Conservation (phyloP, 2,329 filamentous ascomycete species). For the Lasiodiplodia hormozganensis region DNA sequence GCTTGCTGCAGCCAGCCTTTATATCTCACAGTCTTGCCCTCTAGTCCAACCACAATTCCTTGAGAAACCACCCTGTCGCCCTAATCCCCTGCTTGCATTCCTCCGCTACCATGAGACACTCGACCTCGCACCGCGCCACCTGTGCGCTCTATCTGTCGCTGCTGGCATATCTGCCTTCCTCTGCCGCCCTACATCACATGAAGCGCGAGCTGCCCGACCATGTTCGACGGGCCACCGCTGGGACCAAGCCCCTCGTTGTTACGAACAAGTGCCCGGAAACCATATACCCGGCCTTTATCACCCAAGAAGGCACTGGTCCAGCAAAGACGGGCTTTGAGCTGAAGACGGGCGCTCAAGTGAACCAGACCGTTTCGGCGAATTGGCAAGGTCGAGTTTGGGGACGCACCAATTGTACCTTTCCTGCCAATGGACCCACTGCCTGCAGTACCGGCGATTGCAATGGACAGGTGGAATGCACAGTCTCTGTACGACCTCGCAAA, state of each 20-base stretch:
- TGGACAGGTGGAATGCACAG: slow-evolving; percentile 71
- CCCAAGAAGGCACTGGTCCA: slow-evolving; percentile 74
- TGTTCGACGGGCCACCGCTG: slow-evolving; percentile 1
- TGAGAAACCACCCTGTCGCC: slow-evolving; percentile 3
- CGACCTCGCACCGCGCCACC: slow-evolving; percentile 1
- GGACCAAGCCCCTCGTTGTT: slow-evolving; percentile 64
- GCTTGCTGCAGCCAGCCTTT: slow-evolving; percentile 16
- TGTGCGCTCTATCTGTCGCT: slow-evolving; percentile 12
- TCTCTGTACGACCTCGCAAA: slow-evolving; percentile 62
- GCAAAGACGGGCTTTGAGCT: slow-evolving; percentile 73
- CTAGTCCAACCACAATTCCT: slow-evolving; percentile 7
- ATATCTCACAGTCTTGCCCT: slow-evolving; percentile 3
- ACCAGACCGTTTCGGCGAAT: slow-evolving; percentile 71
- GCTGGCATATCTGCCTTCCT: slow-evolving; percentile 8
- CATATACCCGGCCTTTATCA: slow-evolving; percentile 78
- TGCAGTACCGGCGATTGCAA: slow-evolving; percentile 81
- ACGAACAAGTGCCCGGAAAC: slow-evolving; percentile 75
- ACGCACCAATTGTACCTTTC: slow-evolving; percentile 81
- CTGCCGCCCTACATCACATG: slow-evolving; percentile 40
- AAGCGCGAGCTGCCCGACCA: slow-evolving; percentile 33
- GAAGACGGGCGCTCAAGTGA: slow-evolving; percentile 61
- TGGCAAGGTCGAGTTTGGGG: slow-evolving; percentile 88
- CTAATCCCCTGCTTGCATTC: slow-evolving; percentile 7
- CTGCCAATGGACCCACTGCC: slow-evolving; percentile 58
- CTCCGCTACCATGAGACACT: slow-evolving; percentile 3